Evolutionary conservation across 2,329 filamentous ascomycete species (phyloP).

Genomic region (Paecilomyces fulvus): DNA sequence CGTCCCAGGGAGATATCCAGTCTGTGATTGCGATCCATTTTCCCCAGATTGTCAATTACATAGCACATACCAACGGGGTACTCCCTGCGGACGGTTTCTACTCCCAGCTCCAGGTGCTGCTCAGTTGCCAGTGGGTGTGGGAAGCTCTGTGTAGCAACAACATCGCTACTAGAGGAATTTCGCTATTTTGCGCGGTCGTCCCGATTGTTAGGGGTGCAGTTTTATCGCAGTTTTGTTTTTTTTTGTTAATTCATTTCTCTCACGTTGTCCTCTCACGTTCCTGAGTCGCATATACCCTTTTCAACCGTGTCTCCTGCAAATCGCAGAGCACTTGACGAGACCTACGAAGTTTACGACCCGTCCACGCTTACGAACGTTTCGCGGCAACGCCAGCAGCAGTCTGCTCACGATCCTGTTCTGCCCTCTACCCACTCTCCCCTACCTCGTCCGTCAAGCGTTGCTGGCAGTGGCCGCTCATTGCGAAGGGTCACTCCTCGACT

Average conservation of each 20-base stretch:
- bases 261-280: slow-evolving; percentile 27
- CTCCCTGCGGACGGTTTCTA: background rate
- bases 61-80: background rate
- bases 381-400: slow-evolving; percentile 41
- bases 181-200: background rate
- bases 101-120: background rate
- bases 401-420: slow-evolving; percentile 32
- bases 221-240: slow-evolving; percentile 4
- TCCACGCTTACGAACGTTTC: slow-evolving; percentile 34
- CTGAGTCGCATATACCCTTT: slow-evolving; percentile 14
- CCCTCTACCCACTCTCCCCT: slow-evolving; percentile 30
- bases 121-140: background rate
- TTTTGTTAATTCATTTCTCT: slow-evolving; percentile 10
- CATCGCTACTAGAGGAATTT: background rate
- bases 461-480: slow-evolving; percentile 44
- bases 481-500: slow-evolving; percentile 45
- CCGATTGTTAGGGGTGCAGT: slow-evolving; percentile 3
- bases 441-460: slow-evolving; percentile 45
- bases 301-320: slow-evolving; percentile 37
- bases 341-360: slow-evolving; percentile 46
- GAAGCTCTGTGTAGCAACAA: background rate
- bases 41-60: background rate
- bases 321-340: slow-evolving; percentile 41
- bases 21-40: background rate
- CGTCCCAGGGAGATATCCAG: background rate